phyloP scores from a whole-genome alignment of 257 asterid genomes.

The Solanum pimpinellifolium region DNA sequence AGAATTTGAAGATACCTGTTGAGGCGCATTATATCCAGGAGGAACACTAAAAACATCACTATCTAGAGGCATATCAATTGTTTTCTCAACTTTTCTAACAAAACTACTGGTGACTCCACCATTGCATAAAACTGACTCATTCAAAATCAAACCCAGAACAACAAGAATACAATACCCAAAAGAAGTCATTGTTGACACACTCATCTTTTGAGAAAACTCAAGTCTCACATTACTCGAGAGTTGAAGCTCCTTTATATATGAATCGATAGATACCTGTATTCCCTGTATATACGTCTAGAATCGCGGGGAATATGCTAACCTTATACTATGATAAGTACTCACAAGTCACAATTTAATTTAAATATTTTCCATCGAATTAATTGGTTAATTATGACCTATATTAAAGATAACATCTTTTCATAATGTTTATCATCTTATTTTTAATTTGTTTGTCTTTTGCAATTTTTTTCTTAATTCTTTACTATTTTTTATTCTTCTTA shows the following conservation, averaged over 20 bases:
- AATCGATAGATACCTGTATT: neutral
- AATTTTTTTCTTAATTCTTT: too few species aligned
- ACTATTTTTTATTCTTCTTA: neutral
- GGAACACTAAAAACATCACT: constrained; percentile 78
- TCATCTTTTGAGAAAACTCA: constrained; percentile 14
- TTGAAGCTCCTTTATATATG: neutral
- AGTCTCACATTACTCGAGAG: neutral
- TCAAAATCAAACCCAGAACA: constrained; percentile 21
- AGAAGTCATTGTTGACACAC: neutral
- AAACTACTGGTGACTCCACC: constrained; percentile 66
- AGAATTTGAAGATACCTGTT: constrained; percentile 40
- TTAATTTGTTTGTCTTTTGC: neutral
- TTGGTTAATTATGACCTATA: neutral
- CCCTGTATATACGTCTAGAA: constrained; percentile 3
- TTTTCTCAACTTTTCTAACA: constrained; percentile 40
- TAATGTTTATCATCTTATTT: neutral
- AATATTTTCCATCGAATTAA: neutral
- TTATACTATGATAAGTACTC: neutral
- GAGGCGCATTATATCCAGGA: constrained; percentile 86
- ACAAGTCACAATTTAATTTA: neutral
- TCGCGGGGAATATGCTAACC: constrained; percentile 26
- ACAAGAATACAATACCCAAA: constrained; percentile 8
- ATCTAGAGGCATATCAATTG: constrained; percentile 62
- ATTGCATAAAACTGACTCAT: constrained; percentile 39
- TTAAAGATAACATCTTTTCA: neutral